Base-by-base conservation (phyloP, 139 green algal species). In the Helicosporidium sp. region DNA sequence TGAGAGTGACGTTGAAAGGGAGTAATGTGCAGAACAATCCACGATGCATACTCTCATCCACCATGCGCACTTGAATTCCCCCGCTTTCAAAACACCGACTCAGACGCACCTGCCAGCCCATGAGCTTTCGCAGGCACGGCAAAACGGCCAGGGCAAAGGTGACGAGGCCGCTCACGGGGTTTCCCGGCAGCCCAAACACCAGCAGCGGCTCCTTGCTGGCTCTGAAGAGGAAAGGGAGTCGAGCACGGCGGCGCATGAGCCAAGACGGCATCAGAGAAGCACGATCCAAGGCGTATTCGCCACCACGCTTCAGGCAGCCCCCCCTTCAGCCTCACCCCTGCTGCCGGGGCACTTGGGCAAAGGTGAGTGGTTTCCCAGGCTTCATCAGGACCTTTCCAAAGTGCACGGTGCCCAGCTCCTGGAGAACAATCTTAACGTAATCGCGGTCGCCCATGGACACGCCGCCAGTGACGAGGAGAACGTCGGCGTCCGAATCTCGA, bases 361-460 rank as follows among this genome's bases (percentile, higher is more conserved):
- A 96, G 1, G 84, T 95, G 23, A 93, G 74, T 1, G 88, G 86
- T 62, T 96, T 96, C 31, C 88, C 89, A 0, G 89, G 89, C 64
- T 96, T 97, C 89, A 96, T 97, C 16, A 65, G 46, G 41, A 74
- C 66, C 55, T 73, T 69, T 6, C 89, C 87, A 74, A 95, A 98
- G 68, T 93, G 83, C 18, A 96, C 63, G 3, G 42, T 74, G 19
- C 85, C 88, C 19, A 69, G 46, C 1, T 52, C 51, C 65, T 87
- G 74, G 48, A 96, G 65, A 40, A 96, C 56, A 6, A 83, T 80
- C 66, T 97, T 96, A 28, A 98, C 68, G 37, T 87, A 75, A 69
- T 98, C 89, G 24, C 71, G 60, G 51, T 94, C 75, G 4, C 89
- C 89, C 85, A 96, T 95, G 31, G 85, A 95, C 28, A 97, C 88